phyloP scores from a whole-genome alignment of 208 protist genomes.

The Naegleria fowleri region DNA sequence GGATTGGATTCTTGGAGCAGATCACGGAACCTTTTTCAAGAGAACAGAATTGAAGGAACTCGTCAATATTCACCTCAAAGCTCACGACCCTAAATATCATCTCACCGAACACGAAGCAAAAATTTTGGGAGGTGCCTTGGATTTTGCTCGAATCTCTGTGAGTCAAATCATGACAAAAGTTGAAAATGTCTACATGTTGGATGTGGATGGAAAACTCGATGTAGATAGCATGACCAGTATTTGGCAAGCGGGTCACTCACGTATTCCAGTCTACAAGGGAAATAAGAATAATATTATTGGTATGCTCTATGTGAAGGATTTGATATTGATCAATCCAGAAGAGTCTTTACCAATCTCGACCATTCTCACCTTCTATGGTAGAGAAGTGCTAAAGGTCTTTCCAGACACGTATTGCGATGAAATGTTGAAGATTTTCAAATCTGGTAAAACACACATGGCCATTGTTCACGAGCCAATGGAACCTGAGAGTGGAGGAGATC shows the following conservation, averaged over 20 bases:
- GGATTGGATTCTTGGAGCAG: conserved; percentile 30
- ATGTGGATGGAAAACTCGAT: conserved; percentile 54
- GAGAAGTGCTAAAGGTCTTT: conserved; percentile 70
- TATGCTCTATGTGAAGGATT: conserved; percentile 67
- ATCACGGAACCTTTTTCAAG: conserved; percentile 22
- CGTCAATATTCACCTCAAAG: conserved; percentile 15
- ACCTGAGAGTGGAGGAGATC: conserved; percentile 63
- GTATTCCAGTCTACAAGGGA: conserved; percentile 70
- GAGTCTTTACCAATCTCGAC: conserved; percentile 41
- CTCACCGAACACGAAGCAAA: conserved; percentile 58
- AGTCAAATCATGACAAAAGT: conserved; percentile 54
- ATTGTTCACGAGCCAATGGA: conserved; percentile 72
- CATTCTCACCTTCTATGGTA: conserved; percentile 84
- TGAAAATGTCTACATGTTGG: conserved; percentile 67
- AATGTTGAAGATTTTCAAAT: conserved; percentile 89
- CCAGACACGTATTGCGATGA: conserved; percentile 78
- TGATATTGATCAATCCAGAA: conserved; percentile 47
- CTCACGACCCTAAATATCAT: neutral
- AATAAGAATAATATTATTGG: conserved; percentile 68
- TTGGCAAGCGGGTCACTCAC: conserved; percentile 59
- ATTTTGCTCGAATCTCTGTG: conserved; percentile 58
- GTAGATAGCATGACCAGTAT: conserved; percentile 57
- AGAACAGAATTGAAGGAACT: conserved; percentile 36
- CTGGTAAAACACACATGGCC: conserved; percentile 80
- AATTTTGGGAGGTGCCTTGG: conserved; percentile 64